Base-by-base conservation (phyloP, 2,329 filamentous ascomycete genomes). In the Fusarium anguioides region DNA sequence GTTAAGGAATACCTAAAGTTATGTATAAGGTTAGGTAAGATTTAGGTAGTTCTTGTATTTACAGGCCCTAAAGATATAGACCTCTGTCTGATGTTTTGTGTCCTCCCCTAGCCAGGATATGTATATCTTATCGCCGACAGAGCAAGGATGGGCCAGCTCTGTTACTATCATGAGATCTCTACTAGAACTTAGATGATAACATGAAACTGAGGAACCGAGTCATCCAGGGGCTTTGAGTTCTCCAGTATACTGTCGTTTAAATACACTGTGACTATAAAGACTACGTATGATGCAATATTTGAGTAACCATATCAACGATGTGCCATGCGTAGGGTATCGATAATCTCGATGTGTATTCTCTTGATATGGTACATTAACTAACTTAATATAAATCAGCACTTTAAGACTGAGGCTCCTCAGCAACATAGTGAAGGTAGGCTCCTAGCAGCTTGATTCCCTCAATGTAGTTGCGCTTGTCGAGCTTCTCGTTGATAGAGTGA, bases 401-500 rank as follows among this genome's bases (percentile, higher is more conserved):
- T 75, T 74, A 82, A 33, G 50, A 54, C 65, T 77, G 89, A 36
- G 92, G 89, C 85, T 99, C 96, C 77, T 95, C 93, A 3, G 94
- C 94, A 69, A 97, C 94, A 73, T 97, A 97, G 82, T 98, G 95
- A 76, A 99, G 82, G 78, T 99, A 99, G 5, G 95, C 92, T 45
- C 96, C 96, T 58, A 99, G 81, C 66, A 99, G 82, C 87, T 99
- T 99, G 74, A 92, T 97, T 46, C 96, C 96, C 84, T 99, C 94
- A 75, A 99, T 97, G 79, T 99, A 99, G 82, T 99, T 99, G 76
- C 87, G 89, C 86, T 92, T 94, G 80, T 99, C 96, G 58, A 99
- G 85, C 86, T 97, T 97, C 87, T 98, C 96, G 79, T 99, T 99
- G 81, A 97, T 96, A 31, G 93, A 97, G 82, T 99, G 96, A 9